phyloP scores from a whole-genome alignment of 1,284 basidiomycete genomes.

The Phaffia rhodozyma region DNA sequence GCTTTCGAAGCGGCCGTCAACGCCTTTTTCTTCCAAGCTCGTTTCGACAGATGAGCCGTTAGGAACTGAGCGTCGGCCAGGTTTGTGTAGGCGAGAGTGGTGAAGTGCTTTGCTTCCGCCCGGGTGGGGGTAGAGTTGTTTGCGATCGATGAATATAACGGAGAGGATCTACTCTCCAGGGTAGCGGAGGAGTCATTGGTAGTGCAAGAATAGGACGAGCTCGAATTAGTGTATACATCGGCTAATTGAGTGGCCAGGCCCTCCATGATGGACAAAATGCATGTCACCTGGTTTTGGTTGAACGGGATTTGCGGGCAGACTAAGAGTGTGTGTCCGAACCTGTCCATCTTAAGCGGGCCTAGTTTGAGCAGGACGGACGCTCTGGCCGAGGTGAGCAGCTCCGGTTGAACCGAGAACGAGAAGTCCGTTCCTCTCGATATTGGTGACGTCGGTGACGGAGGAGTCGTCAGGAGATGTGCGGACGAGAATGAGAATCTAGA shows the following conservation, averaged over 20 bases:
- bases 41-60: slow-evolving; percentile 14
- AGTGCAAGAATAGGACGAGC: not conserved
- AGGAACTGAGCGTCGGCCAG: slow-evolving; percentile 14
- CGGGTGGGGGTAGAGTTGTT: not conserved
- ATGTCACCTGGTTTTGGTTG: slow-evolving; percentile 5
- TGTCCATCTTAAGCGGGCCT: slow-evolving; percentile 13
- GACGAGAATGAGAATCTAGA: not conserved
- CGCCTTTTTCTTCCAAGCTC: slow-evolving; percentile 11
- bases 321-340: slow-evolving; percentile 8
- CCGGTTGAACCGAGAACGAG: not conserved
- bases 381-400: not conserved
- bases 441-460: not conserved
- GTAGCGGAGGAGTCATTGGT: not conserved
- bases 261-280: slow-evolving; percentile 6
- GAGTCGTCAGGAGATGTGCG: not conserved
- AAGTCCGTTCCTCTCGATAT: not conserved
- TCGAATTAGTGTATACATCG: too few relatives aligned
- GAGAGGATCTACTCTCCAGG: not conserved
- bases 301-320: slow-evolving; percentile 7
- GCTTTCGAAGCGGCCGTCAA: not conserved
- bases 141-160: not conserved
- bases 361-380: slow-evolving; percentile 3
- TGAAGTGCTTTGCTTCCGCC: not conserved
- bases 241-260: not conserved
- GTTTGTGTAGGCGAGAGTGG: not conserved